These are phyloP conservation scores for Fusarium sp. DNA, from an alignment of 2,329 filamentous ascomycete genomes.

Conservation along the genomic window DNA sequence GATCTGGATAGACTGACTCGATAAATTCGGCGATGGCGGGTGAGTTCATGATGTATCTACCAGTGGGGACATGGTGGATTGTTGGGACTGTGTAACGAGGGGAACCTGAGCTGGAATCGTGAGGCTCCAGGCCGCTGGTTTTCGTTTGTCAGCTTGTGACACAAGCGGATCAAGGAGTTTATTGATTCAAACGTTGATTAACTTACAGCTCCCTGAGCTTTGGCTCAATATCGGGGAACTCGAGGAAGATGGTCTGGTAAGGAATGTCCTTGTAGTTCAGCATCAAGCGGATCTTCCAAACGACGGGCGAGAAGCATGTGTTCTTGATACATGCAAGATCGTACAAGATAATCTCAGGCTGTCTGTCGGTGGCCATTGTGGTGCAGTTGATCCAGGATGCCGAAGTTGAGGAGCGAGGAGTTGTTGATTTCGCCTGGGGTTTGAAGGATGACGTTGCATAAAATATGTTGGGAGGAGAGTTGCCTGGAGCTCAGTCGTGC, in stretches of 20 bases:
- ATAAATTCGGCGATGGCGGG: constrained; percentile 2
- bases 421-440: rapidly evolving
- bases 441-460: neutral
- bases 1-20: neutral
- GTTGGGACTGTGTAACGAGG: constrained; percentile 3
- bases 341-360: neutral
- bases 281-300: constrained; percentile 17
- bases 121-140: neutral
- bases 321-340: constrained; percentile 18
- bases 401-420: neutral
- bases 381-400: rapidly evolving
- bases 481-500: neutral
- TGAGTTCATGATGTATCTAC: constrained; percentile 6
- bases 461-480: neutral
- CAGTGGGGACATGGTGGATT: neutral
- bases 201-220: neutral
- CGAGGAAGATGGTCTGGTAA: constrained; percentile 7
- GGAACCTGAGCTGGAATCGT: neutral
- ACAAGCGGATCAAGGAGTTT: neutral
- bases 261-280: constrained; percentile 18
- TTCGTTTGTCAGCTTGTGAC: neutral
- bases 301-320: constrained; percentile 3
- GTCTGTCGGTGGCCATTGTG: neutral
- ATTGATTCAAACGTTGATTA: rapidly evolving
- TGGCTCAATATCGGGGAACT: constrained; percentile 13